Evolutionary conservation across 257 asterid genomes (phyloP).

Genomic region (Jaltomata sinuosa): DNA sequence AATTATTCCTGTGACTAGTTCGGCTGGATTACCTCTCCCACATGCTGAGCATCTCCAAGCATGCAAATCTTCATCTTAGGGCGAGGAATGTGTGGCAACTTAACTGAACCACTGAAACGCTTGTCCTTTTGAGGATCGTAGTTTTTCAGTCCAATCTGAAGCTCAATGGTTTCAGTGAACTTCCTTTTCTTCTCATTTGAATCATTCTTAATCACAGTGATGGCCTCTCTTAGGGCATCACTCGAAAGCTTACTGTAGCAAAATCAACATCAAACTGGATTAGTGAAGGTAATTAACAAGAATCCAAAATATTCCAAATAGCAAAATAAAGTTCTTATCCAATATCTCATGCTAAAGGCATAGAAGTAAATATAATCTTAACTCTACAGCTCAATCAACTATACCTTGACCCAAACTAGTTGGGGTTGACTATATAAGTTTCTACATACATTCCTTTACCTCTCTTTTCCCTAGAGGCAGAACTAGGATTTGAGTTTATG

Average conservation of each 20-base stretch:
- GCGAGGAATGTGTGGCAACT: constrained; percentile 7
- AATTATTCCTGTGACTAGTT: background rate
- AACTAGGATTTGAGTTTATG: background rate
- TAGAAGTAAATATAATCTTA: background rate
- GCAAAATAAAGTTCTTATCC: background rate
- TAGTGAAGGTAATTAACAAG: background rate
- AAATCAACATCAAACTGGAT: background rate
- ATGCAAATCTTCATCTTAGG: background rate
- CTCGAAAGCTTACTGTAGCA: constrained; percentile 1
- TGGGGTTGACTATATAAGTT: background rate
- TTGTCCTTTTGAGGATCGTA: constrained; percentile 1
- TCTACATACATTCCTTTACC: background rate
- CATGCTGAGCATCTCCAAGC: constrained; percentile 3
- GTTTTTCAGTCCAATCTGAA: constrained; percentile 1
- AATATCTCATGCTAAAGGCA: background rate
- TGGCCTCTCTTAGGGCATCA: background rate
- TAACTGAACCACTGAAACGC: constrained; percentile 4
- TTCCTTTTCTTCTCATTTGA: background rate
- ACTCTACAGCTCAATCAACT: background rate
- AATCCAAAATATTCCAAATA: background rate
- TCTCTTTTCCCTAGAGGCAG: background rate
- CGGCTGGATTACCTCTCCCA: background rate
- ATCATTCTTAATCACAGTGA: background rate
- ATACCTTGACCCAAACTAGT: background rate
- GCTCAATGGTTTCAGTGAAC: constrained; percentile 3